Evolutionary conservation across 2,329 filamentous ascomycete species (phyloP).

Genomic region (Dactylonectria macrodidyma): DNA sequence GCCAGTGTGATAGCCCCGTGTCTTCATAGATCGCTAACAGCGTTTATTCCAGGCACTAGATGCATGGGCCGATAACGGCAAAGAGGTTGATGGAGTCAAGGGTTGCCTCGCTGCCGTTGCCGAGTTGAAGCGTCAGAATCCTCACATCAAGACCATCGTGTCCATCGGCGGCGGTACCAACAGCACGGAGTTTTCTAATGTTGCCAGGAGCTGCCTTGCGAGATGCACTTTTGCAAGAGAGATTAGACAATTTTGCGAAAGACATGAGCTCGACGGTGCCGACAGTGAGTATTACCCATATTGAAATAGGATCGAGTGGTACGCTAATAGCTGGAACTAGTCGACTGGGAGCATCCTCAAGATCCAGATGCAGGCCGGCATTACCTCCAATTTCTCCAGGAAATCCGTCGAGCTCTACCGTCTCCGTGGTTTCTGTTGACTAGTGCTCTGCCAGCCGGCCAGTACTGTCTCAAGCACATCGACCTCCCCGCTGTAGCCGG

Average conservation of each 20-base stretch:
- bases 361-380: conserved; percentile 67
- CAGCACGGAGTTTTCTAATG: conserved; percentile 72
- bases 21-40: conserved; percentile 13
- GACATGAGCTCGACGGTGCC: conserved; percentile 73
- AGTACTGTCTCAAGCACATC: conserved; percentile 74
- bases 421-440: conserved; percentile 70
- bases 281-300: conserved; percentile 64
- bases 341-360: conserved; percentile 79
- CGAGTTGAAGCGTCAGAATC: conserved; percentile 70
- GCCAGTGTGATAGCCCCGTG: background rate
- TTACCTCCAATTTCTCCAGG: conserved; percentile 69
- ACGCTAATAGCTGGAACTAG: conserved; percentile 51
- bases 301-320: background rate
- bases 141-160: conserved; percentile 71
- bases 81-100: conserved; percentile 70
- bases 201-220: conserved; percentile 64
- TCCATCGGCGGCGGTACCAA: conserved; percentile 77
- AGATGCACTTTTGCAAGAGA: conserved; percentile 70
- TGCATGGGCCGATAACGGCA: conserved; percentile 74
- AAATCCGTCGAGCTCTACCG: conserved; percentile 69
- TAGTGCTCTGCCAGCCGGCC: conserved; percentile 73
- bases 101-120: conserved; percentile 74
- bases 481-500: conserved; percentile 65
- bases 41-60: conserved; percentile 61
- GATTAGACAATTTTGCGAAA: conserved; percentile 68